phyloP scores from a whole-genome alignment of 1,284 basidiomycete species.

The Ceratobasidium sp. region DNA sequence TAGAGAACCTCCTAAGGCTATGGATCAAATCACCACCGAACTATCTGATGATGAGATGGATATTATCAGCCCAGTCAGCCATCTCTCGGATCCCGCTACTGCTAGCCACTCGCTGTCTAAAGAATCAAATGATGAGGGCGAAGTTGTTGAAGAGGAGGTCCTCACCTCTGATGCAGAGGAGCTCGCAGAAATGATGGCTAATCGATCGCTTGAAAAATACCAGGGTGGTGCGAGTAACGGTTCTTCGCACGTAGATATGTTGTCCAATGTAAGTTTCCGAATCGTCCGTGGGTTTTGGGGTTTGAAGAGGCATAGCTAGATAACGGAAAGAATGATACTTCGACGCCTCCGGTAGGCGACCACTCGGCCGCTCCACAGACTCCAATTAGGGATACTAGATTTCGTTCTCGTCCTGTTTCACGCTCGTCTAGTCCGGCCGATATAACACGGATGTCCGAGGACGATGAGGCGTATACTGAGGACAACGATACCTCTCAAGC shows the following conservation, averaged over 20 bases:
- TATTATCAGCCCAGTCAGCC: slow-evolving; percentile 1
- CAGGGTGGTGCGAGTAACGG: no score
- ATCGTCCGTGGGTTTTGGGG: neutral
- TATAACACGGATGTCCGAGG: slow-evolving; percentile 9
- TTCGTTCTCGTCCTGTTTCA: neutral
- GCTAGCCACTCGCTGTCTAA: neutral
- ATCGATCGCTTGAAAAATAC: slow-evolving; percentile 40
- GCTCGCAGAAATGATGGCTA: slow-evolving; percentile 28
- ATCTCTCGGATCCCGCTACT: neutral
- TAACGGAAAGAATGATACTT: neutral
- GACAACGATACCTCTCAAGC: slow-evolving; percentile 4
- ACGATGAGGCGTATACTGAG: slow-evolving; percentile 2
- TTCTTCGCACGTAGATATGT: neutral
- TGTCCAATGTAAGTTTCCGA: neutral
- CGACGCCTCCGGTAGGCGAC: neutral
- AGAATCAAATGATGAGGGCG: neutral
- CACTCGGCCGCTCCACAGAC: neutral
- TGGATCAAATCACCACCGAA: neutral
- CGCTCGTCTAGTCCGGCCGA: slow-evolving; percentile 29
- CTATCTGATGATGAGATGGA: slow-evolving; percentile 41
- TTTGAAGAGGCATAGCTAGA: slow-evolving; percentile 1
- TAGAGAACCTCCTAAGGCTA: neutral
- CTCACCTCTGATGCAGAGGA: slow-evolving; percentile 38
- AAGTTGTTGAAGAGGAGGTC: slow-evolving; percentile 17
- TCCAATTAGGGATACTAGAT: neutral